phyloP scores from a whole-genome alignment of 2,329 filamentous ascomycete species.

The Diaporthe citrichinensis region DNA sequence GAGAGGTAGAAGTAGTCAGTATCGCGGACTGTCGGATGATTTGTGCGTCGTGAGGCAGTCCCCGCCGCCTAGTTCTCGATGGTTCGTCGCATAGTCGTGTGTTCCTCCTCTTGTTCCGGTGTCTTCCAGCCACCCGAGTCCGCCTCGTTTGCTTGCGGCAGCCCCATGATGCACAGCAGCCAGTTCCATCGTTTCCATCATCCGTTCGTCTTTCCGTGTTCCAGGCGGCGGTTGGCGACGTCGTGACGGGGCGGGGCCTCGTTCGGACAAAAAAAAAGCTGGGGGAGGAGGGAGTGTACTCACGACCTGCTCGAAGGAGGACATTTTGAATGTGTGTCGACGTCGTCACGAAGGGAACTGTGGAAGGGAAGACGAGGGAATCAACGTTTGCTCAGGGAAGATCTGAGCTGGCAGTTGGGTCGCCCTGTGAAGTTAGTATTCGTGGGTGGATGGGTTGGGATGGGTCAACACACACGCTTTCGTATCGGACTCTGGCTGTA shows the following conservation, averaged over 20 bases:
- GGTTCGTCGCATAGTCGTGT: conserved; percentile 17
- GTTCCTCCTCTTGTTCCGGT: conserved; percentile 8
- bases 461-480: conserved; percentile 34
- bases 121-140: neutral
- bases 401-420: conserved; percentile 40
- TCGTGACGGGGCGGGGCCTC: conserved; percentile 15
- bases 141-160: neutral
- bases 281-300: conserved; percentile 58
- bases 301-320: conserved; percentile 75
- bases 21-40: conserved; percentile 1
- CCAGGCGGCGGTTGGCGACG: conserved; percentile 30
- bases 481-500: conserved; percentile 22
- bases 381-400: conserved; percentile 45
- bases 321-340: conserved; percentile 48
- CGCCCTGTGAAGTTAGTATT: conserved; percentile 42
- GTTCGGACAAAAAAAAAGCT: neutral
- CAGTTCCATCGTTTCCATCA: neutral
- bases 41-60: conserved; percentile 17
- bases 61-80: conserved; percentile 17
- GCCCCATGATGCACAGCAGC: neutral
- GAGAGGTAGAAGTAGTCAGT: conserved; percentile 41
- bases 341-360: conserved; percentile 45
- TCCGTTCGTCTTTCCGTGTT: neutral
- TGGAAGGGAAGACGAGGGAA: conserved; percentile 44
- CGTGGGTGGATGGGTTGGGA: conserved; percentile 38